Percentiles rank a stretch among this genome's conserved stretches.
Evolutionary conservation across 164 flowering plant genomes (phyloP).

Genomic region (Chloranthus sessilifolius): DNA sequence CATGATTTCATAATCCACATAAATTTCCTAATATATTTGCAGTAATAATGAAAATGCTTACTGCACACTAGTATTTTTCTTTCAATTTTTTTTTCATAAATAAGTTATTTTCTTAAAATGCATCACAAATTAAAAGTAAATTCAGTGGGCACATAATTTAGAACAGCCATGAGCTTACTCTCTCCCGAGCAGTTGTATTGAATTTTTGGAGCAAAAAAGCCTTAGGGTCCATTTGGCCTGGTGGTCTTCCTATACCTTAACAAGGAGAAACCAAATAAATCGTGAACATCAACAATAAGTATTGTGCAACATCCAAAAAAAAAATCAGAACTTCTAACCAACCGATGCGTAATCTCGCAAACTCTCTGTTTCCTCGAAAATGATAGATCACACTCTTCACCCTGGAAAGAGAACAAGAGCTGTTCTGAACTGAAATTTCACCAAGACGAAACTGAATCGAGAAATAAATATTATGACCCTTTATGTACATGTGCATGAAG

Average conservation of each 20-base stretch:
- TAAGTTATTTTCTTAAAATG: too few species aligned
- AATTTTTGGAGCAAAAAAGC: constrained; percentile 93
- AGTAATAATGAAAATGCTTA: too few species aligned
- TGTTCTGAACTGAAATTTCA: background rate
- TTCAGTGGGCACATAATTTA: too few species aligned
- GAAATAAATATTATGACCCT: background rate
- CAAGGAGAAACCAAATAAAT: constrained; percentile 4
- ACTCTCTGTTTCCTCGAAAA: constrained; percentile 84
- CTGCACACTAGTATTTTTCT: too few species aligned
- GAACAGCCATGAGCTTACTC: constrained; percentile 68
- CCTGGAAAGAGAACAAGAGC: constrained; percentile 24
- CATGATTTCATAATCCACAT: too few species aligned
- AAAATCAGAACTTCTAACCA: constrained; percentile 15
- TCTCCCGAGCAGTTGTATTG: constrained; percentile 60
- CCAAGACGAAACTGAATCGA: background rate
- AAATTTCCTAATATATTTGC: too few species aligned
- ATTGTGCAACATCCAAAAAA: constrained; percentile 1
- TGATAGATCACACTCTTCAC: constrained; percentile 79
- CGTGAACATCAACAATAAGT: background rate
- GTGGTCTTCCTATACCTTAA: constrained; percentile 88
- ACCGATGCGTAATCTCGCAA: constrained; percentile 90
- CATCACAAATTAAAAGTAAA: too few species aligned
- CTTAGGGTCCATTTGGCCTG: constrained; percentile 98
- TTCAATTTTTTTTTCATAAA: too few species aligned
- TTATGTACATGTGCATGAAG: too few species aligned